These are phyloP conservation scores for Rhynchosporium agropyri DNA, from an alignment of 2,329 filamentous ascomycete genomes.

Conservation along the genomic window DNA sequence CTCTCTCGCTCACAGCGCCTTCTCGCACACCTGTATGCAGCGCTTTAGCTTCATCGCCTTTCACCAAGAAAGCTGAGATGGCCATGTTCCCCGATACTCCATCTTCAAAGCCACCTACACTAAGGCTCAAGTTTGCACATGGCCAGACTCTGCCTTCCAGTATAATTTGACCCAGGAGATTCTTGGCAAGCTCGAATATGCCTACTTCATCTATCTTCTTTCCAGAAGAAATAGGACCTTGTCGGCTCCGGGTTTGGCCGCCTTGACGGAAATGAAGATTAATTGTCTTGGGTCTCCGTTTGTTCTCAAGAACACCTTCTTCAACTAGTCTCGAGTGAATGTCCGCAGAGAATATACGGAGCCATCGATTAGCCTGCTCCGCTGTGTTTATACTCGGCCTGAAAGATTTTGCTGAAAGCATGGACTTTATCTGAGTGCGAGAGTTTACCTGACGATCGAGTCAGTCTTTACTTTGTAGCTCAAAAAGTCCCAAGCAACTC, in stretches of 20 bases:
- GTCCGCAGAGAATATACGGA: constrained; percentile 88
- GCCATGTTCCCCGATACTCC: constrained; percentile 80
- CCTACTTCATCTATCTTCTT: constrained; percentile 70
- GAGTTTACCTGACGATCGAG: constrained; percentile 63
- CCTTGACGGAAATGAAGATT: constrained; percentile 80
- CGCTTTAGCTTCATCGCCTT: constrained; percentile 66
- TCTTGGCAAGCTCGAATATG: constrained; percentile 76
- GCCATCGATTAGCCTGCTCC: constrained; percentile 82
- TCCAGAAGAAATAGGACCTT: constrained; percentile 75
- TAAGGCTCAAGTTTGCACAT: constrained; percentile 85
- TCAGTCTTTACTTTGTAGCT: constrained; percentile 1
- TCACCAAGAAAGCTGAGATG: constrained; percentile 84
- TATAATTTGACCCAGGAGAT: constrained; percentile 75
- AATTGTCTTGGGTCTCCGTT: constrained; percentile 81
- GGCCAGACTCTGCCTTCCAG: constrained; percentile 84
- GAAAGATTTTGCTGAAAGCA: constrained; percentile 97
- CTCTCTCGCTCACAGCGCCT: constrained; percentile 20
- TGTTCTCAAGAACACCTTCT: constrained; percentile 86
- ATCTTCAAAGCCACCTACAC: constrained; percentile 91
- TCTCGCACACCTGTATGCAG: constrained; percentile 45
- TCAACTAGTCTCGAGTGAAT: constrained; percentile 89
- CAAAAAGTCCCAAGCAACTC: neutral
- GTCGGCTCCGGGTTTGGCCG: constrained; percentile 73
- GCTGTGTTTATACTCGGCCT: constrained; percentile 76
- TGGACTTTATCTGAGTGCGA: constrained; percentile 91